Conservation (phyloP, 331 rosid genomes). For the Telfairia occidentalis region DNA sequence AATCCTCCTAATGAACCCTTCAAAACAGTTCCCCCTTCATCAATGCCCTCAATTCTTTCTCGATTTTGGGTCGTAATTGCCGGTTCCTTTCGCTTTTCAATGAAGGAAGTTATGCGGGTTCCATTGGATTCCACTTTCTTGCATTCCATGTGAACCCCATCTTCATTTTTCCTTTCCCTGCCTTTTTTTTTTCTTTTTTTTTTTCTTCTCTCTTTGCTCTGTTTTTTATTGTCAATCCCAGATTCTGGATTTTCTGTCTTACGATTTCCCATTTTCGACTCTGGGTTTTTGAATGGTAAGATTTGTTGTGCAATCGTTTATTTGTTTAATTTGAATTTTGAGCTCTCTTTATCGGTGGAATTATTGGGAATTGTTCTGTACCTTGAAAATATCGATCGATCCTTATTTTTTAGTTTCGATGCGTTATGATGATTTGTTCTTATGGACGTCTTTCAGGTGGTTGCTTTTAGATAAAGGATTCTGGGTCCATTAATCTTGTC, state of each 20-base stretch:
- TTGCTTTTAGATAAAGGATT: neutral
- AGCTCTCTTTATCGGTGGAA: neutral
- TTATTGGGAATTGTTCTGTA: neutral
- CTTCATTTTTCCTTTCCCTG: neutral
- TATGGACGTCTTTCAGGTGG: neutral
- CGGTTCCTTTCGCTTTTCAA: neutral
- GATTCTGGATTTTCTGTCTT: neutral
- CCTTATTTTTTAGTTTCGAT: neutral
- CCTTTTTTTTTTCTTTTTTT: neutral
- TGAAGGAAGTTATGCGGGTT: neutral
- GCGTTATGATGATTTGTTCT: constrained; percentile 5
- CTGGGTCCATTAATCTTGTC: neutral
- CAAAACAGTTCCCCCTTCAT: neutral
- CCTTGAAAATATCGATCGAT: neutral
- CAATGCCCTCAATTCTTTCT: neutral
- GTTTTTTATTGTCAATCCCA: neutral
- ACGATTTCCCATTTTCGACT: neutral
- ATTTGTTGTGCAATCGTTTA: neutral
- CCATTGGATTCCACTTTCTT: neutral
- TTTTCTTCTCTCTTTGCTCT: neutral
- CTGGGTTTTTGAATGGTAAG: neutral
- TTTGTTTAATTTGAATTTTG: neutral
- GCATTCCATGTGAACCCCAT: constrained; percentile 8
- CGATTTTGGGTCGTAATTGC: neutral
- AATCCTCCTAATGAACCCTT: neutral